Base-by-base conservation (phyloP, 331 rosid genomes). In the Dryas integrifolia region DNA sequence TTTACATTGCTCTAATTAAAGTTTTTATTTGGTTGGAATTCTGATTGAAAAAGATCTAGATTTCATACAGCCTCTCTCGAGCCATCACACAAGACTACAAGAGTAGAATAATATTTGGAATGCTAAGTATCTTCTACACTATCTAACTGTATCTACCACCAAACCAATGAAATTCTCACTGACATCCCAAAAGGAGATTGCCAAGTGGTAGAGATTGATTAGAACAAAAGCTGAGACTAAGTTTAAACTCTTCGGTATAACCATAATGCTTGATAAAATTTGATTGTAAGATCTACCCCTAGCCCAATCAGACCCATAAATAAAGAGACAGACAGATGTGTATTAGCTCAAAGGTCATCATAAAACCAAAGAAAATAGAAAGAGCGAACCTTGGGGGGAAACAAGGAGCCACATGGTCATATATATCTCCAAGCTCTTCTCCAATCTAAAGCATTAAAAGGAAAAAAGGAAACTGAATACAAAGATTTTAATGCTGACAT, bases 391-490 rank as follows among this genome's bases (percentile, higher is more conserved):
- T 94, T 70, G 98, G 98, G 80, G 97, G 98, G 61, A 94, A 94
- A 82, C 96, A 94, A 69, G 97, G 98, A 39, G 98, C 98, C 26
- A 94, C 96, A 47, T 85, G 83, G 66, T 94, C 98, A 43, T 89
- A 94, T 72, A 94, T 82, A 80, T 89, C 93, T 74, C 96, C 98
- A 75, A 94, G 98, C 78, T 94, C 98, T 76, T 85, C 97, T 56
- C 95, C 97, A 72, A 94, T 91, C 98, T 94, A 79, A 67, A 78
- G 63, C 74, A 73, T 82, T 30, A 58, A 74, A 69, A 76, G 62
- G 58, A 58, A 65, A 84, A 65, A 65, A 30, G 30, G 49, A 62
- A 62, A n/a, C 6, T n/a, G 26, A 62, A n/a, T 62, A n/a, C 49
- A 57, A 57, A 2, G 35, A 57, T 8, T 57, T 57, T 14, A 9